Percentiles rank a stretch among this genome's conserved stretches.
Conservation (phyloP, 257 asterid species). For the Nemophila menziesii region DNA sequence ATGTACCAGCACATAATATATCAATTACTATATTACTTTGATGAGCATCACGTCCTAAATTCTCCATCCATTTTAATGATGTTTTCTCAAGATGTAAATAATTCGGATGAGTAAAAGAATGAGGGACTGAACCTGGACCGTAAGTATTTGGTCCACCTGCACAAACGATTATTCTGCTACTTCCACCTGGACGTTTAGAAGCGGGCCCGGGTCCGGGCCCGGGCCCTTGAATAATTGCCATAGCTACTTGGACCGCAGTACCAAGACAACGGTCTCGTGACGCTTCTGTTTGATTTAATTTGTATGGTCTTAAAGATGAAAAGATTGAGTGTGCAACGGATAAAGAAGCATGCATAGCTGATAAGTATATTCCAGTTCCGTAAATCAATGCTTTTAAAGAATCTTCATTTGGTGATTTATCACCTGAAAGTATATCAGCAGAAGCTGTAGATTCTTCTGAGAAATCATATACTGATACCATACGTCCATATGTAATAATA, state of each 20-base stretch:
- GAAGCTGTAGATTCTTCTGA: constrained; percentile 83
- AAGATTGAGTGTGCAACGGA: constrained; percentile 73
- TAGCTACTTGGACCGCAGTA: constrained; percentile 84
- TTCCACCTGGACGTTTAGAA: constrained; percentile 80
- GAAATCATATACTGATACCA: constrained; percentile 79
- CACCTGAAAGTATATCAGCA: constrained; percentile 85
- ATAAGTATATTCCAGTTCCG: constrained; percentile 81
- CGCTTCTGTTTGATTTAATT: constrained; percentile 59
- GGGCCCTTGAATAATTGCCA: constrained; percentile 83
- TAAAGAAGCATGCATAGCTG: constrained; percentile 81
- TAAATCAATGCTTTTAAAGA: constrained; percentile 71
- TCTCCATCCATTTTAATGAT: constrained; percentile 78
- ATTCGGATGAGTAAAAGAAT: constrained; percentile 71
- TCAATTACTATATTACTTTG: constrained; percentile 60
- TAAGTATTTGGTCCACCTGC: constrained; percentile 87
- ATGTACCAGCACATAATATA: constrained; percentile 87
- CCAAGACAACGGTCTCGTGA: constrained; percentile 92
- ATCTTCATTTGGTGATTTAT: constrained; percentile 61
- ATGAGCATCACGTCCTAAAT: constrained; percentile 63
- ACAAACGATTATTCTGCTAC: constrained; percentile 80
- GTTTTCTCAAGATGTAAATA: constrained; percentile 70
- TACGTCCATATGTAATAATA: constrained; percentile 70
- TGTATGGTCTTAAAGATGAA: constrained; percentile 70
- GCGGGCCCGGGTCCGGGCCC: constrained; percentile 80
- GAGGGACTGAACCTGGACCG: constrained; percentile 92